Evolutionary conservation across 169 alveolate genomes (phyloP).

Genomic region (Besnoitia besnoiti): DNA sequence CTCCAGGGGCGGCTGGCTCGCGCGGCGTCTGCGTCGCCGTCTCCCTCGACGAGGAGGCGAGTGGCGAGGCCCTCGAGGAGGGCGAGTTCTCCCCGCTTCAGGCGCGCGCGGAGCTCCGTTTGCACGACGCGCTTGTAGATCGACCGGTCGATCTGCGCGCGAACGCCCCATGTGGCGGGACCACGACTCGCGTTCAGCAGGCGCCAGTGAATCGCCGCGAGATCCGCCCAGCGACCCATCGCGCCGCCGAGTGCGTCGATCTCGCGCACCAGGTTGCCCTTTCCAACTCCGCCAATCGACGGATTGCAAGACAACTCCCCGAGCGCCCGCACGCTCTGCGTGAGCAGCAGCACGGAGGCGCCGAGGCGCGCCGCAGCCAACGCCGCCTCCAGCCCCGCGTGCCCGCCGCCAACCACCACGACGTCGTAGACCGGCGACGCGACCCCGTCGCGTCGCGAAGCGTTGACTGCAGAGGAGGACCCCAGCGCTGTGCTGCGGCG

Average conservation of each 20-base stretch:
- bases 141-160: slow-evolving; percentile 91
- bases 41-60: background rate
- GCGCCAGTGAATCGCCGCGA: slow-evolving; percentile 87
- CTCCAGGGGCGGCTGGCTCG: slow-evolving; percentile 11
- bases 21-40: background rate
- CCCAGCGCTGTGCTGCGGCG: no score
- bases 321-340: slow-evolving; percentile 9
- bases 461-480: no score
- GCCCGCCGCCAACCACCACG: slow-evolving; percentile 94
- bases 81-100: background rate
- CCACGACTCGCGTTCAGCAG: slow-evolving; percentile 89
- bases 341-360: background rate
- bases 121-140: slow-evolving; percentile 81
- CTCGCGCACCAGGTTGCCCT: slow-evolving; percentile 91
- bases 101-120: slow-evolving; percentile 46
- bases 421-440: slow-evolving; percentile 77
- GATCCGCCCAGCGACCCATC: slow-evolving; percentile 89
- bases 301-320: slow-evolving; percentile 90
- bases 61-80: background rate
- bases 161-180: slow-evolving; percentile 92
- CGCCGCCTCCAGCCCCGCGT: slow-evolving; percentile 94
- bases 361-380: slow-evolving; percentile 88
- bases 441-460: no score
- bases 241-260: slow-evolving; percentile 93
- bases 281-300: slow-evolving; percentile 94